A percentile compares a stretch with the other conserved stretches of the same genome.
Conservation (phyloP, 2,329 filamentous ascomycete species). For the Aureobasidium sp. region DNA sequence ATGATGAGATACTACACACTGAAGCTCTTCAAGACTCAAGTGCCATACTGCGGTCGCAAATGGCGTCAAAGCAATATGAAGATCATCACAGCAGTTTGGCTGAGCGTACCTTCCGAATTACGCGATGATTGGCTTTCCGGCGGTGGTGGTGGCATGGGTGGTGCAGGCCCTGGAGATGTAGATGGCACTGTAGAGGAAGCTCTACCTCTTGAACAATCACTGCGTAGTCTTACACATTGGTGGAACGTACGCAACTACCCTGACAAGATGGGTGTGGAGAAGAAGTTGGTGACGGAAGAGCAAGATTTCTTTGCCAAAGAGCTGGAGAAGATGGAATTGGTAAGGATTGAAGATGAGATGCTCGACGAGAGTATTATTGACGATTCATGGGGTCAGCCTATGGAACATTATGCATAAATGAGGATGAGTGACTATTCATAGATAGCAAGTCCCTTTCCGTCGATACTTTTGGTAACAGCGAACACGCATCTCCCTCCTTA, state of each 20-base stretch:
- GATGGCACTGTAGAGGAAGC: conserved; percentile 96
- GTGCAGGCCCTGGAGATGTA: conserved; percentile 64
- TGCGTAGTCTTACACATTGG: conserved; percentile 94
- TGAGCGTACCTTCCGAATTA: conserved; percentile 92
- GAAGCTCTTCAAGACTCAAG: conserved; percentile 98
- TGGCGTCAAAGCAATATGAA: conserved; percentile 99
- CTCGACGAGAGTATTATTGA: conserved; percentile 19
- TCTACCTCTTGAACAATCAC: conserved; percentile 89
- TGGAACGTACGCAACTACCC: conserved; percentile 88
- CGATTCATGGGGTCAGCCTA: conserved; percentile 9
- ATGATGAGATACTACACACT: conserved; percentile 93
- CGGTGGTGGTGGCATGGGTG: conserved; percentile 53
- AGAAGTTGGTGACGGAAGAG: conserved; percentile 45
- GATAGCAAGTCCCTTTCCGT: neutral
- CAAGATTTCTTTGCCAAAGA: conserved; percentile 55
- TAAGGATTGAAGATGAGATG: conserved; percentile 26
- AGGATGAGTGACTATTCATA: neutral
- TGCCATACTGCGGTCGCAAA: conserved; percentile 97
- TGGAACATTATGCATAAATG: conserved; percentile 14
- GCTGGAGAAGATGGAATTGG: conserved; percentile 55
- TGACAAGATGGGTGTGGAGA: conserved; percentile 70
- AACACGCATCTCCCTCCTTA: neutral
- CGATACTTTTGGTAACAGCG: neutral
- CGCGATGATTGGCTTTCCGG: conserved; percentile 96
- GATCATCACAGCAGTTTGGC: conserved; percentile 96